phyloP scores from a whole-genome alignment of 768 basidiomycete genomes.

The Tricholoma sp. region DNA sequence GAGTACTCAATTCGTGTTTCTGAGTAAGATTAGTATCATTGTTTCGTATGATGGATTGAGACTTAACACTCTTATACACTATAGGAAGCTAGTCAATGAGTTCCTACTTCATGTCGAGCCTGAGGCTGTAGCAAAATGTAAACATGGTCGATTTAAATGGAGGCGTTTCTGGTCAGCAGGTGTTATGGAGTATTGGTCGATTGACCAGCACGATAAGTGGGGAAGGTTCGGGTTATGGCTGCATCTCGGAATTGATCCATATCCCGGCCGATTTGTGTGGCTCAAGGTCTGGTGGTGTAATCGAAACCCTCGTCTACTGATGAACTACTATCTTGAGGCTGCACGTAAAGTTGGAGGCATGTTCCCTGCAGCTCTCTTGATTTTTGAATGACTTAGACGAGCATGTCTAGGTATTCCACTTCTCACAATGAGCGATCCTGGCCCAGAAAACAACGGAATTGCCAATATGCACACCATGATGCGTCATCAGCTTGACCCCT shows the following conservation, averaged over 20 bases:
- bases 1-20: conserved; percentile 14
- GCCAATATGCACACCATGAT: too few species aligned
- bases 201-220: conserved; percentile 44
- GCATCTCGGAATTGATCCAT: conserved; percentile 26
- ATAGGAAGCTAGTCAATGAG: conserved; percentile 3
- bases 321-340: too few species aligned
- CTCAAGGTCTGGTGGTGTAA: too few species aligned
- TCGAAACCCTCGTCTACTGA: too few species aligned
- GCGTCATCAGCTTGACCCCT: too few species aligned
- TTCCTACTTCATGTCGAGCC: conserved; percentile 3
- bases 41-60: background rate
- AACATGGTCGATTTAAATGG: conserved; percentile 18
- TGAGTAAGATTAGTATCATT: conserved; percentile 7
- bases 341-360: too few species aligned
- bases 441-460: too few species aligned
- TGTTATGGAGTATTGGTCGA: conserved; percentile 30
- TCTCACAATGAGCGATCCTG: too few species aligned
- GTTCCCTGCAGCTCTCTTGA: too few species aligned
- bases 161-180: conserved; percentile 35
- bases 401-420: too few species aligned
- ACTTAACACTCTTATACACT: background rate
- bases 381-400: too few species aligned
- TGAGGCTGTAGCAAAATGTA: conserved; percentile 14
- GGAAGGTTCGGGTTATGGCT: conserved; percentile 29
- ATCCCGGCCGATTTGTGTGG: conserved; percentile 17